These are phyloP conservation scores for Boletus tylopilopsis DNA, from an alignment of 768 basidiomycete species.

Conservation along the genomic window DNA sequence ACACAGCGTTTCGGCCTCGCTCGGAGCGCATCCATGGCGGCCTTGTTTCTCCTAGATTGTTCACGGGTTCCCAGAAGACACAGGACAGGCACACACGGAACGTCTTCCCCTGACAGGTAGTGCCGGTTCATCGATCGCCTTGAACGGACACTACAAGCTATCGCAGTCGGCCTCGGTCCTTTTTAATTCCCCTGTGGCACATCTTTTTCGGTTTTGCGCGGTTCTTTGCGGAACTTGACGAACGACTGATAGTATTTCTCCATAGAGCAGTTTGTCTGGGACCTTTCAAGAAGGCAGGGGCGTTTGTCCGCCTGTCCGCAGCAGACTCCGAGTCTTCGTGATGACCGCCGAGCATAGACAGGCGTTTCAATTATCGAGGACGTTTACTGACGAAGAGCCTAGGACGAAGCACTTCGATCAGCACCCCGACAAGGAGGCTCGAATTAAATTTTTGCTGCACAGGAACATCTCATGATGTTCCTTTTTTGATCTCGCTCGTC, in stretches of 20 bases:
- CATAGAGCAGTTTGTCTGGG: neutral
- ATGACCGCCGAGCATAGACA: constrained; percentile 1
- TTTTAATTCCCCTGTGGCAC: constrained; percentile 6
- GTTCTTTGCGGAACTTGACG: constrained; percentile 9
- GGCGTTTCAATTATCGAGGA: constrained; percentile 9
- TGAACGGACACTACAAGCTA: constrained; percentile 3
- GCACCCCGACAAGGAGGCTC: constrained; percentile 5
- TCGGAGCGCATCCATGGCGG: constrained; percentile 8
- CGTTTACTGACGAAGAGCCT: neutral
- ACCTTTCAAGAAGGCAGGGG: too few species aligned
- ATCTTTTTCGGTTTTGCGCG: constrained; percentile 8
- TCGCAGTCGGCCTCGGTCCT: constrained; percentile 5
- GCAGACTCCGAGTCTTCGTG: neutral
- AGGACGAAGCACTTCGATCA: constrained; percentile 7
- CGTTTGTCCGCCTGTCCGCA: constrained; percentile 6
- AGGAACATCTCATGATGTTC: constrained; percentile 11
- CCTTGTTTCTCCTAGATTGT: constrained; percentile 2
- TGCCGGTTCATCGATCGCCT: constrained; percentile 8
- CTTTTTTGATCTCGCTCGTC: constrained; percentile 1
- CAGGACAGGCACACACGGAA: constrained; percentile 1
- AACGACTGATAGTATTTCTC: constrained; percentile 1
- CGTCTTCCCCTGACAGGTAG: constrained; percentile 10
- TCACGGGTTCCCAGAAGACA: constrained; percentile 7
- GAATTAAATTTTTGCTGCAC: neutral
- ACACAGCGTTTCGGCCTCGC: constrained; percentile 3